phyloP scores from a whole-genome alignment of 768 basidiomycete genomes.

The Psilocybe tampanensis region DNA sequence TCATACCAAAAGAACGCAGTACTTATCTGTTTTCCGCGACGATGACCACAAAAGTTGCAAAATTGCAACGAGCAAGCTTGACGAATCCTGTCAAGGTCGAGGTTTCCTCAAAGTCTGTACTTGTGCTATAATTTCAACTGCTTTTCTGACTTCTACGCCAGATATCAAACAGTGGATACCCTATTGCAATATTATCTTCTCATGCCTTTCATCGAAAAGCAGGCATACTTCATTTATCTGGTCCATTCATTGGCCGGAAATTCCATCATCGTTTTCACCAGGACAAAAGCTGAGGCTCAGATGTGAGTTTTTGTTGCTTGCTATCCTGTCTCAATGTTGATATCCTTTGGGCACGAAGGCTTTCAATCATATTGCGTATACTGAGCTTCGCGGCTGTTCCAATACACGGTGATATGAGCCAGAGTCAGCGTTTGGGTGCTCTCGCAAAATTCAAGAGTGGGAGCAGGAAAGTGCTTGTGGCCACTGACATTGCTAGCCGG shows the following conservation, averaged over 20 bases:
- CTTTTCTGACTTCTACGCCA: constrained; percentile 33
- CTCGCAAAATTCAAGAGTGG: constrained; percentile 96
- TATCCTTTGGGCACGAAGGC: constrained; percentile 37
- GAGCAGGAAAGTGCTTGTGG: constrained; percentile 87
- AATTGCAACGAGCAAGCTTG: constrained; percentile 92
- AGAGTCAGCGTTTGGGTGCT: constrained; percentile 91
- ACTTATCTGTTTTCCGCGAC: constrained; percentile 98
- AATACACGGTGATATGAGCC: constrained; percentile 91
- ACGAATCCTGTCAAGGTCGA: constrained; percentile 93
- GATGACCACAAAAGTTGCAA: constrained; percentile 98
- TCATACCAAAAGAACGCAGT: constrained; percentile 90
- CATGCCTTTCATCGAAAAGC: constrained; percentile 89
- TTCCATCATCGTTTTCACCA: constrained; percentile 94
- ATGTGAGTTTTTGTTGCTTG: constrained; percentile 39
- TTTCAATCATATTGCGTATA: constrained; percentile 87
- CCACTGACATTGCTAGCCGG: constrained; percentile 96
- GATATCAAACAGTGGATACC: constrained; percentile 96
- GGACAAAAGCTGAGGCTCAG: constrained; percentile 93
- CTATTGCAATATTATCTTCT: constrained; percentile 95
- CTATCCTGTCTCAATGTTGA: not conserved
- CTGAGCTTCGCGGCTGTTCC: constrained; percentile 96
- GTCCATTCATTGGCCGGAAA: constrained; percentile 88
- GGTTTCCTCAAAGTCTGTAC: constrained; percentile 84
- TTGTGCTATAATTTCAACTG: not conserved
- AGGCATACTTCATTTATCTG: constrained; percentile 87